phyloP scores from a whole-genome alignment of 306 rosid species.

The Cicer yamashitae region DNA sequence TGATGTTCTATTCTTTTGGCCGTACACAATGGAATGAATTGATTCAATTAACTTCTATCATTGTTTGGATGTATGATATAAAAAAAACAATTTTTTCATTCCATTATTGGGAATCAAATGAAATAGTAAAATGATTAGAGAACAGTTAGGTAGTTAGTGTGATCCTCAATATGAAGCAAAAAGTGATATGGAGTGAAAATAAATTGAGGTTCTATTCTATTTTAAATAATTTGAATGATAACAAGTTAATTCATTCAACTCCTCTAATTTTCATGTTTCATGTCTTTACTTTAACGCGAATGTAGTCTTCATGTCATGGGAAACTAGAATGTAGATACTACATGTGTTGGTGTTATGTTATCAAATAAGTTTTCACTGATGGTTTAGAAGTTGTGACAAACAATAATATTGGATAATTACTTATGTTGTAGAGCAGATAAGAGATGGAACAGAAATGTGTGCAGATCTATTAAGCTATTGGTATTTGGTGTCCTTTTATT shows the following conservation, averaged over 20 bases:
- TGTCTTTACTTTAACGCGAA: neutral
- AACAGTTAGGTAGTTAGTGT: neutral
- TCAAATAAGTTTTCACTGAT: neutral
- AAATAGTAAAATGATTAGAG: neutral
- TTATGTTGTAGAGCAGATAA: conserved; percentile 16
- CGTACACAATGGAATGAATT: neutral
- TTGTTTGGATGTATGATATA: neutral
- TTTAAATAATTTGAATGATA: neutral
- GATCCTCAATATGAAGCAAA: no score
- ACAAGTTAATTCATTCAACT: neutral
- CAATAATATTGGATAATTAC: neutral
- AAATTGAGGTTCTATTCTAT: neutral
- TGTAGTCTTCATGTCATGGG: neutral
- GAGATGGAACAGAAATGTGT: neutral
- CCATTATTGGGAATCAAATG: neutral
- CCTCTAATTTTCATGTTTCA: neutral
- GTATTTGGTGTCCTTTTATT: no score
- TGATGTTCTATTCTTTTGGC: neutral
- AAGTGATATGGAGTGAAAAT: neutral
- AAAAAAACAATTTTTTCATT: no score
- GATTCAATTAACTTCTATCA: neutral
- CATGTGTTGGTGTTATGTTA: neutral
- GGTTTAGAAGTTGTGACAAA: neutral
- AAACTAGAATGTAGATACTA: neutral
- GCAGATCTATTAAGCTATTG: neutral